phyloP scores from a whole-genome alignment of 2,329 filamentous ascomycete genomes.

The Fulvia fulva region DNA sequence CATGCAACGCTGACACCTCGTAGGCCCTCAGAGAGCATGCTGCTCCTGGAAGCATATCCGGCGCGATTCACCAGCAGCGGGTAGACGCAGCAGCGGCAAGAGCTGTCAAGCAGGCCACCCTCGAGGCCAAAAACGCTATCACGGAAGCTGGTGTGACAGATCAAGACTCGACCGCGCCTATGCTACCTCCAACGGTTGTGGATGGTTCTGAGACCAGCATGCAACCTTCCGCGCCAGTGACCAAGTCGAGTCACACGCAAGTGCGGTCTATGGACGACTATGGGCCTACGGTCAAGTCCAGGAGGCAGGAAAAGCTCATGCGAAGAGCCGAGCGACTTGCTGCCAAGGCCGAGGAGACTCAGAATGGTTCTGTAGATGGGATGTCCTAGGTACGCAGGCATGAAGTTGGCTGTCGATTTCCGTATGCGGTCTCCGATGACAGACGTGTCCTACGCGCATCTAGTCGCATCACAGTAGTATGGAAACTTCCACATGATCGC shows the following conservation, averaged over 20 bases:
- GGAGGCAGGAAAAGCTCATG: background rate
- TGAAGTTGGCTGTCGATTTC: background rate
- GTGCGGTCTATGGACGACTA: background rate
- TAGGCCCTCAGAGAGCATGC: constrained; percentile 1
- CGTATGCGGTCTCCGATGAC: background rate
- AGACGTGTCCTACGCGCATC: background rate
- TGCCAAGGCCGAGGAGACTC: background rate
- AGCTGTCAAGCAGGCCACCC: background rate
- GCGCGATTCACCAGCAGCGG: background rate
- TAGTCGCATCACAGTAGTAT: background rate
- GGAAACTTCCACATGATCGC: background rate
- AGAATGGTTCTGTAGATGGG: background rate
- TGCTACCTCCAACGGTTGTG: background rate
- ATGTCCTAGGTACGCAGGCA: background rate
- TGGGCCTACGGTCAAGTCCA: background rate
- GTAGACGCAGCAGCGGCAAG: background rate
- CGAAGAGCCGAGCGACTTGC: background rate
- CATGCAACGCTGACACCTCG: background rate
- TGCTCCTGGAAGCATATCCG: background rate
- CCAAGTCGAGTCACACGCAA: background rate
- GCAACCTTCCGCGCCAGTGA: background rate
- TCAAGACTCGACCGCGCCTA: background rate
- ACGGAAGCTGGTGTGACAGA: background rate
- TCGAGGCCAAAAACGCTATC: background rate
- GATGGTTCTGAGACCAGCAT: background rate